A percentile compares a stretch with the other conserved stretches of the same genome.
phyloP scores from a whole-genome alignment of 495 filamentous ascomycete species.

The Penicillium taxi region DNA sequence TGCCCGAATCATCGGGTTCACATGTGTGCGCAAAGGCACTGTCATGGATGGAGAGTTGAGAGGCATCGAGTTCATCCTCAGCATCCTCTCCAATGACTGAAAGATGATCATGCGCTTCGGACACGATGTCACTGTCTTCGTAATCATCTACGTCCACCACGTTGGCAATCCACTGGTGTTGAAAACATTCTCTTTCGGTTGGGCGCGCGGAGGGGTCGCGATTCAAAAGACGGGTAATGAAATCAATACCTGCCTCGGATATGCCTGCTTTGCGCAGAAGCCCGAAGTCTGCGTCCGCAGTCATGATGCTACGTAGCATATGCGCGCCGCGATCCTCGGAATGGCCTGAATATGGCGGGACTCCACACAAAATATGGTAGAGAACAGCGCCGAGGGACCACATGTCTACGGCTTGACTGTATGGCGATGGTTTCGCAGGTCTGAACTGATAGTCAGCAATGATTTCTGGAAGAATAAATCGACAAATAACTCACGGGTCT shows the following conservation, averaged over 20 bases:
- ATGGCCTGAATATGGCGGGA: conserved; percentile 68
- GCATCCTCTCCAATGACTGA: conserved; percentile 41
- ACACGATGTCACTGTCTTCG: conserved; percentile 43
- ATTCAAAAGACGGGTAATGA: conserved; percentile 69
- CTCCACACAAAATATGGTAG: conserved; percentile 66
- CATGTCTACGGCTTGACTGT: conserved; percentile 83
- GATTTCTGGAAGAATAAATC: neutral
- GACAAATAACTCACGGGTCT: conserved; percentile 32
- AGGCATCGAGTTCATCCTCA: conserved; percentile 50
- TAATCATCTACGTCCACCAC: conserved; percentile 34
- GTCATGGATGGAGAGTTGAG: conserved; percentile 52
- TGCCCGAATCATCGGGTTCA: conserved; percentile 20
- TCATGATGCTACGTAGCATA: conserved; percentile 82
- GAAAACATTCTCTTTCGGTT: conserved; percentile 52
- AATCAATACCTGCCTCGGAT: conserved; percentile 58
- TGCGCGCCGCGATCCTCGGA: conserved; percentile 47
- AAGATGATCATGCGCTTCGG: conserved; percentile 42
- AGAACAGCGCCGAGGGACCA: conserved; percentile 92
- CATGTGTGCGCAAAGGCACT: conserved; percentile 18
- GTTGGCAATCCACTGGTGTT: conserved; percentile 59
- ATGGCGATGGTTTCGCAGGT: conserved; percentile 48
- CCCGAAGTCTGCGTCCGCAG: conserved; percentile 51
- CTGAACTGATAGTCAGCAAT: conserved; percentile 26
- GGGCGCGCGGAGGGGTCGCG: conserved; percentile 61
- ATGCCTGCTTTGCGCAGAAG: conserved; percentile 49